Conservation (phyloP, 164 flowering plant genomes). For the Vitis labrusca region DNA sequence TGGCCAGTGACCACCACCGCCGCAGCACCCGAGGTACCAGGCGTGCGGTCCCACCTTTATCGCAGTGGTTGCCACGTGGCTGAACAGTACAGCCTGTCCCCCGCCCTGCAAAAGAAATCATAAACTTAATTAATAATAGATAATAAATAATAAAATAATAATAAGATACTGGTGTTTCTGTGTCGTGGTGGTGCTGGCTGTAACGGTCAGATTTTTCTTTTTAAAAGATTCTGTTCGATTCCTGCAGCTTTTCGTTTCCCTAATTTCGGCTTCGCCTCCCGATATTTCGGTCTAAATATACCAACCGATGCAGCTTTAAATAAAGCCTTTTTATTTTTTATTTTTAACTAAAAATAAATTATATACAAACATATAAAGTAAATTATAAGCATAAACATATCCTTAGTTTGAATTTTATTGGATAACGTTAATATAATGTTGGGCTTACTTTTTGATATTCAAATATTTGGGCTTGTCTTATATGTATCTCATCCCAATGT, state of each 20-base stretch:
- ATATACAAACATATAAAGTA: too few relatives aligned
- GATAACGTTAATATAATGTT: too few relatives aligned
- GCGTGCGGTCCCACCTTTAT: neutral
- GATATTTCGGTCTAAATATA: neutral
- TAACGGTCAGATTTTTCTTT: slow-evolving; percentile 2
- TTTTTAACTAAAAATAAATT: too few relatives aligned
- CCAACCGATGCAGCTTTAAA: neutral
- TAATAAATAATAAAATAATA: too few relatives aligned
- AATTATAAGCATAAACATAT: too few relatives aligned
- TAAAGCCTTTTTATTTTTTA: neutral
- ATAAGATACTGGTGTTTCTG: neutral
- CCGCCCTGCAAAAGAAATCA: neutral
- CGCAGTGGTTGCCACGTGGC: neutral
- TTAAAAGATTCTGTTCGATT: neutral
- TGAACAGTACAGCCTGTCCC: neutral
- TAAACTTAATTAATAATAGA: too few relatives aligned
- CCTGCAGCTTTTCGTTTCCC: neutral
- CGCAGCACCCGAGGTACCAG: neutral
- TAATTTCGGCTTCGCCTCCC: neutral
- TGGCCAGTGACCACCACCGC: neutral
- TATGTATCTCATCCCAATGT: too few relatives aligned
- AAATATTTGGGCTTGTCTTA: too few relatives aligned
- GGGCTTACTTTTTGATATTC: too few relatives aligned
- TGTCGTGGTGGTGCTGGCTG: neutral
- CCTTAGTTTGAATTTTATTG: too few relatives aligned